A percentile compares a stretch with the other conserved stretches of the same genome.
Evolutionary conservation across 2,329 filamentous ascomycete genomes (phyloP).

Genomic region (Grosmannia penicillata): DNA sequence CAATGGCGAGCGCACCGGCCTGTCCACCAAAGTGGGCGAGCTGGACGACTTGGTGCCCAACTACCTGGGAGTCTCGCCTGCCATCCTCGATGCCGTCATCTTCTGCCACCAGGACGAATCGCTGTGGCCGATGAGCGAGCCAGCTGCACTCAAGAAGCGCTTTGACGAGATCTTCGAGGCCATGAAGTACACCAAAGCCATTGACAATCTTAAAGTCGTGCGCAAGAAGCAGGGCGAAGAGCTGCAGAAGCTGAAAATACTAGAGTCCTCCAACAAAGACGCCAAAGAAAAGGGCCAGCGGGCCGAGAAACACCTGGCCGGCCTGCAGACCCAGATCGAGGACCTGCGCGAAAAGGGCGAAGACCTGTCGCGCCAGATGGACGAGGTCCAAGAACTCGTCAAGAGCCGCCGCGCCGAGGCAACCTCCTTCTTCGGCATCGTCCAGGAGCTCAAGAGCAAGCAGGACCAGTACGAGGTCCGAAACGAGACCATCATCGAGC

Average conservation of each 20-base stretch:
- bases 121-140: conserved; percentile 89
- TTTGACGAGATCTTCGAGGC: conserved; percentile 99
- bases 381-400: conserved; percentile 32
- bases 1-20: conserved; percentile 62
- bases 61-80: conserved; percentile 76
- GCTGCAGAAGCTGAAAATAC: conserved; percentile 55
- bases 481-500: conserved; percentile 52
- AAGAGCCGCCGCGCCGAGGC: conserved; percentile 55
- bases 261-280: conserved; percentile 44
- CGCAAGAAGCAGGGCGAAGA: conserved; percentile 71
- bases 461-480: conserved; percentile 58
- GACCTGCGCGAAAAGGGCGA: conserved; percentile 42
- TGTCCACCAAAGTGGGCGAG: conserved; percentile 69
- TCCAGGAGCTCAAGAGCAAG: conserved; percentile 64
- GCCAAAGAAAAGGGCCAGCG: conserved; percentile 75
- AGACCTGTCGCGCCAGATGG: conserved; percentile 43
- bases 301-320: conserved; percentile 48
- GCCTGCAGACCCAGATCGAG: conserved; percentile 53
- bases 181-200: conserved; percentile 90
- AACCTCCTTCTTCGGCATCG: conserved; percentile 57
- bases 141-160: conserved; percentile 70
- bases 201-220: conserved; percentile 82
- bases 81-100: conserved; percentile 86
- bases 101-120: conserved; percentile 99
- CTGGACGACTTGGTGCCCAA: conserved; percentile 74